phyloP scores from a whole-genome alignment of 441 rosid species.

The Corymbia calophylla region DNA sequence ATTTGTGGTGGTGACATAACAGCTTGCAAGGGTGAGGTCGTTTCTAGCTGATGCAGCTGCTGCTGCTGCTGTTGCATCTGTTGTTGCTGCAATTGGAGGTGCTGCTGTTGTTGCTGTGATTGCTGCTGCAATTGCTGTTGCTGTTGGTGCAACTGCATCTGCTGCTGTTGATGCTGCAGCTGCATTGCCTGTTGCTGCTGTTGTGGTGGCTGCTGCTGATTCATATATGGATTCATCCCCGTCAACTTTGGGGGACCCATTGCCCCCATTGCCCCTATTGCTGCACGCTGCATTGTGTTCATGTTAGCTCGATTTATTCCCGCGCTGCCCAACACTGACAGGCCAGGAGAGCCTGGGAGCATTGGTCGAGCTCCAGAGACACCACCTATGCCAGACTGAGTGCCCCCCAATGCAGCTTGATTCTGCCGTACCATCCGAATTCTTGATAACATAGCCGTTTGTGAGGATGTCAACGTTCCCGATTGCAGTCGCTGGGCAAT shows the following conservation, averaged over 20 bases:
- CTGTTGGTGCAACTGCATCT: conserved; percentile 2
- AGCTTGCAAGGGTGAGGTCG: conserved; percentile 65
- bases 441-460: conserved; percentile 29
- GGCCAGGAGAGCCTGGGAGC: conserved; percentile 55
- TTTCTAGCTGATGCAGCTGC: conserved; percentile 42
- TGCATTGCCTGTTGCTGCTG: conserved; percentile 1
- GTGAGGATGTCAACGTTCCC: conserved; percentile 33
- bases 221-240: conserved; percentile 63
- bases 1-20: conserved; percentile 77
- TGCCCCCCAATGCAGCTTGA: conserved; percentile 36
- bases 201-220: conserved; percentile 49
- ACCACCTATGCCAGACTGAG: conserved; percentile 64
- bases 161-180: conserved; percentile 8
- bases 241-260: conserved; percentile 94
- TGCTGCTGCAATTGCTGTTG: conserved; percentile 12
- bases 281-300: conserved; percentile 47
- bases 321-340: conserved; percentile 60
- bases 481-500: conserved; percentile 62
- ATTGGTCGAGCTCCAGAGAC: conserved; percentile 69
- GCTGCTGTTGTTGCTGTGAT: conserved; percentile 21
- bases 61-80: conserved; percentile 22
- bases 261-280: conserved; percentile 29
- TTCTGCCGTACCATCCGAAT: conserved; percentile 17
- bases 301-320: conserved; percentile 56
- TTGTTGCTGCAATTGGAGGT: conserved; percentile 23